Base-by-base conservation (phyloP, 1,284 basidiomycete genomes). In the Pisolithus thermaeus region DNA sequence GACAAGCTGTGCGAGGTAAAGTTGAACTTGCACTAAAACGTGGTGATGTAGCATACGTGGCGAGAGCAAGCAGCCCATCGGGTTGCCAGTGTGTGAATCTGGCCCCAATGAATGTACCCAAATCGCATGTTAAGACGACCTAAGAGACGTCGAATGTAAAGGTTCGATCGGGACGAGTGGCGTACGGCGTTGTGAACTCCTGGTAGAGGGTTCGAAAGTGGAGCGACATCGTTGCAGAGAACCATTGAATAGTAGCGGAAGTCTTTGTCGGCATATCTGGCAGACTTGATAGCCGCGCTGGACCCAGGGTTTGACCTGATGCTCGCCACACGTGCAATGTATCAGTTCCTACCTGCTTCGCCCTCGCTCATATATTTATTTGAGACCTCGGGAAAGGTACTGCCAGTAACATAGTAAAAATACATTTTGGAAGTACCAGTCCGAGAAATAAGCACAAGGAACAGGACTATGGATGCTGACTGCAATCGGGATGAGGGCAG, bases 51-150 rank as follows among this genome's bases (percentile, higher is more conserved):
- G 18, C 18, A 20, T 20, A 20, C 18, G 18, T 20, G 18, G 18
- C 18, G 18, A 20, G 18, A 0, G 79, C 80, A 4, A 73, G 58
- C 40, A 85, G 56, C 32, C 83, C 73, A 16, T 79, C 65, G 0
- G 86, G 83, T 61, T 84, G 66, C 82, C 83, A 87, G 25, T 86
- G 69, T 12, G 83, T 79, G 57, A 88, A 84, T 20, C 84, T 73
- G 32, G 73, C 73, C 3, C 73, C 81, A 6, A 70, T 76, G 54
- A 71, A 77, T 7, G 82, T 69, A 2, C 86, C 87, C 86, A 86
- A 88, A 59, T 89, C 87, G 57, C 88, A 86, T 2, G 83, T 85
- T 55, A 87, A 71, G 46, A 87, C 65, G 11, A 87, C 72, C 82
- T 85, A 52, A 0, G 32, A 14, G 18, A 3, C 4, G 16, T 8